phyloP scores from a whole-genome alignment of 176 grass and related monocot genomes.

The Oryza punctata region DNA sequence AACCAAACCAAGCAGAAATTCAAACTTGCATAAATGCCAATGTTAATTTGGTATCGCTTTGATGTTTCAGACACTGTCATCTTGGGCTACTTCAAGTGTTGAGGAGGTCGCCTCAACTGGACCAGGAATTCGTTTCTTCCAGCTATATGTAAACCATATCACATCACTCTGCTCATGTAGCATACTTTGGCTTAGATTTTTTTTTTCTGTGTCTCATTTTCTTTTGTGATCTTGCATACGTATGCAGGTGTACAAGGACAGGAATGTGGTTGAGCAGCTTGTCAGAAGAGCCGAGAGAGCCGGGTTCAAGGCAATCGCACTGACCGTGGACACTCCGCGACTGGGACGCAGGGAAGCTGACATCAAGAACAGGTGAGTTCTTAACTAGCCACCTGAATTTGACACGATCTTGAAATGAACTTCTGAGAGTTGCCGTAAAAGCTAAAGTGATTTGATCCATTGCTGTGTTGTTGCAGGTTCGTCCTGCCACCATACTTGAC shows the following conservation, averaged over 20 bases:
- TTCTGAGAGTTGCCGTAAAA: not conserved
- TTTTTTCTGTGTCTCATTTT: not conserved
- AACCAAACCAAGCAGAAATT: not conserved
- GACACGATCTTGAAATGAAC: not conserved
- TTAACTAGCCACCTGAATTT: not conserved
- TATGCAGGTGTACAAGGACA: conserved; percentile 41
- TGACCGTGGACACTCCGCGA: conserved; percentile 83
- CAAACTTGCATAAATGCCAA: not conserved
- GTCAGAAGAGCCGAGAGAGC: conserved; percentile 83
- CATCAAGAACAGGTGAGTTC: conserved; percentile 78
- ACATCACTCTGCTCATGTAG: not conserved
- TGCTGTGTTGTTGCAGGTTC: conserved; percentile 48
- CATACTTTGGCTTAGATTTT: too few relatives aligned
- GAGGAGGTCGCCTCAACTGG: conserved; percentile 91
- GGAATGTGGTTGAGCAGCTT: conserved; percentile 79
- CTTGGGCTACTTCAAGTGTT: conserved; percentile 90
- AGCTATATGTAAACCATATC: conserved; percentile 63
- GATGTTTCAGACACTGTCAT: conserved; percentile 69
- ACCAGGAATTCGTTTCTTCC: conserved; percentile 88
- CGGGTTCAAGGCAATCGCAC: conserved; percentile 94
- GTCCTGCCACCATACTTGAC: conserved; percentile 69
- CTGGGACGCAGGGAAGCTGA: conserved; percentile 84
- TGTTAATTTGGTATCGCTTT: not conserved
- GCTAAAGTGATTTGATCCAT: not conserved
- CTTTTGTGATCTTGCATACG: not conserved